Conservation (phyloP, 352 stramenopile species). For the Pythium grandisporangium region DNA sequence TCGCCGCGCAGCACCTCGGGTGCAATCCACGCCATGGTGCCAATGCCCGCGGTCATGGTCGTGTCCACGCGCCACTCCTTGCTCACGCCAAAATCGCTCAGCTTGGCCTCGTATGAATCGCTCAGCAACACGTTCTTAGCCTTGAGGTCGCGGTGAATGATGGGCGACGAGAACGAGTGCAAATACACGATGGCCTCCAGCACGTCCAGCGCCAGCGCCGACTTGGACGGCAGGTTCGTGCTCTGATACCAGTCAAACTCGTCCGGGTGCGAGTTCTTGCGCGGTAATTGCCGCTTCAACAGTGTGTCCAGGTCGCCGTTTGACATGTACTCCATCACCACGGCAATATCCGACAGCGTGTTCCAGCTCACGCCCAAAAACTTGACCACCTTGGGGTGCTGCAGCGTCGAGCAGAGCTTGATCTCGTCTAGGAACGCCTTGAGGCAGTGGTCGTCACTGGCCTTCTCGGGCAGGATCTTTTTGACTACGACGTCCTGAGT, state of each 20-base stretch:
- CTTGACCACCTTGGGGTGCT: conserved; percentile 68
- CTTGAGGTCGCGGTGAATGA: conserved; percentile 71
- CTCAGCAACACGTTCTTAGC: conserved; percentile 60
- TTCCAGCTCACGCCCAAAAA: conserved; percentile 83
- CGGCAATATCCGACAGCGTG: conserved; percentile 71
- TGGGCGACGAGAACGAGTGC: conserved; percentile 60
- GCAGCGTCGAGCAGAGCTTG: conserved; percentile 70
- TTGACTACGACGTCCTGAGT: conserved; percentile 61
- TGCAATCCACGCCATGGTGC: conserved; percentile 72
- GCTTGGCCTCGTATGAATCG: conserved; percentile 48
- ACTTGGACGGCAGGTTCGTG: conserved; percentile 27
- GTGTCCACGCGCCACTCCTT: conserved; percentile 63
- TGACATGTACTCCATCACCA: conserved; percentile 70
- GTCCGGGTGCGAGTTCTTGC: conserved; percentile 28
- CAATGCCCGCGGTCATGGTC: conserved; percentile 62
- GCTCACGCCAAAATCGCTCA: conserved; percentile 65
- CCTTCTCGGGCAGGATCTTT: conserved; percentile 78
- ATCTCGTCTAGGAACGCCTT: conserved; percentile 76
- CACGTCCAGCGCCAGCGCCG: conserved; percentile 50
- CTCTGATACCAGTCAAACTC: conserved; percentile 64
- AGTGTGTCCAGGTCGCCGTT: conserved; percentile 60
- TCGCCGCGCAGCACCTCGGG: conserved; percentile 57
- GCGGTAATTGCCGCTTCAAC: conserved; percentile 32
- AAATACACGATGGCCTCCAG: conserved; percentile 65
- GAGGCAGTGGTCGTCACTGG: conserved; percentile 58